Percentiles rank a stretch among this genome's conserved stretches.
phyloP scores from a whole-genome alignment of 140 eudicot species.

The Flaveria floridana region DNA sequence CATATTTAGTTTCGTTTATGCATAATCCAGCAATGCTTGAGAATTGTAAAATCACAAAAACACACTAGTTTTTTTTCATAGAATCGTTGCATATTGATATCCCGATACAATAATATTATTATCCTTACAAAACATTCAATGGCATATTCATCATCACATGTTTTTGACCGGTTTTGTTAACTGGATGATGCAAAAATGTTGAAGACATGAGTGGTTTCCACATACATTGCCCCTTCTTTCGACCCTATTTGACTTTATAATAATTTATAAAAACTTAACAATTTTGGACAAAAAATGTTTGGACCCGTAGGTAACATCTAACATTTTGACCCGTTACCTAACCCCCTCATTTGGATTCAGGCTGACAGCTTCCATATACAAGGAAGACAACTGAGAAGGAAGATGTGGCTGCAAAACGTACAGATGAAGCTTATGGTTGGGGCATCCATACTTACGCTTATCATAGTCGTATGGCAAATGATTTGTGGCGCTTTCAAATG shows the following conservation, averaged over 20 bases:
- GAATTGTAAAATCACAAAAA: background rate
- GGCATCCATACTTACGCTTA: slow-evolving; percentile 40
- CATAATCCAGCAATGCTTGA: background rate
- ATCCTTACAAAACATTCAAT: background rate
- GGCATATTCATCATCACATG: background rate
- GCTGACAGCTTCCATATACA: slow-evolving; percentile 84
- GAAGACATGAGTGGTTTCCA: background rate
- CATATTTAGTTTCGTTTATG: background rate
- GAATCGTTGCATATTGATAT: background rate
- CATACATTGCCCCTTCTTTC: background rate
- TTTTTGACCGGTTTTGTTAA: background rate
- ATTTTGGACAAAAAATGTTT: background rate
- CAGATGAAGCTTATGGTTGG: slow-evolving; percentile 64
- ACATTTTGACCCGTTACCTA: background rate
- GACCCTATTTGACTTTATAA: background rate
- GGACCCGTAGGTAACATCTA: background rate
- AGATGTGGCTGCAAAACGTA: slow-evolving; percentile 77
- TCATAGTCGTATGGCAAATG: slow-evolving; percentile 53
- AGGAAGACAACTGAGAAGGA: slow-evolving; percentile 67
- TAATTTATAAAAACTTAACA: background rate
- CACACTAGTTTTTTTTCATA: background rate
- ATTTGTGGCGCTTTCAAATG: slow-evolving; percentile 53
- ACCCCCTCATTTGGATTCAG: slow-evolving; percentile 33
- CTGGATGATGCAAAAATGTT: background rate
- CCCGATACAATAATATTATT: background rate